phyloP scores from a whole-genome alignment of 176 grass and related monocot species.

The Eleusine indica region DNA sequence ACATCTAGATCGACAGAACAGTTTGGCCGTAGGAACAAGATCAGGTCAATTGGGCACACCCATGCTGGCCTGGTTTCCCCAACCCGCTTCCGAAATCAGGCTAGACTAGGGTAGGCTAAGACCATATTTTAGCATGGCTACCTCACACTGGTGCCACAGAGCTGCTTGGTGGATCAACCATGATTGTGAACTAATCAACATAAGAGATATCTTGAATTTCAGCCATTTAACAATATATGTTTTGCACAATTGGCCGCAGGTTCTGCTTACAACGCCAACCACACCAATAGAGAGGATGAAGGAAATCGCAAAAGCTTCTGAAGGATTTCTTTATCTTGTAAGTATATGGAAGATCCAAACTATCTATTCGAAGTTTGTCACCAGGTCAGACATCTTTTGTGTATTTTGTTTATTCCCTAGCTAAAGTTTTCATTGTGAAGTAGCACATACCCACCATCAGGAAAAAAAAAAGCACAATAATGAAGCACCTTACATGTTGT shows the following conservation, averaged over 20 bases:
- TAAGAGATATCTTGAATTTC: slow-evolving; percentile 7
- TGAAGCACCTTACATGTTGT: neutral
- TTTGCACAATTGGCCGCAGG: slow-evolving; percentile 43
- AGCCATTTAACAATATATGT: neutral
- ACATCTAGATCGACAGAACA: neutral
- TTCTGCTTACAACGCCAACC: slow-evolving; percentile 91
- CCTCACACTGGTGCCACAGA: neutral
- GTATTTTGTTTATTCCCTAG: neutral
- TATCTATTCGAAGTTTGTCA: slow-evolving; percentile 13
- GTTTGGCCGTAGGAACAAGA: neutral
- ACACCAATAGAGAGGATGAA: slow-evolving; percentile 88
- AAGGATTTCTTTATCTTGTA: slow-evolving; percentile 97
- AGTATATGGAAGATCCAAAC: slow-evolving; percentile 33
- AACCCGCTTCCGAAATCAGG: neutral
- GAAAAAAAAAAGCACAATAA: neutral
- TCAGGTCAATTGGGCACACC: neutral
- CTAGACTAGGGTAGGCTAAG: neutral
- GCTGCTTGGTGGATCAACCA: neutral
- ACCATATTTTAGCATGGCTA: neutral
- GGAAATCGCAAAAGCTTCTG: slow-evolving; percentile 74
- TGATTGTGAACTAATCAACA: neutral
- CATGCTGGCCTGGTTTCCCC: neutral
- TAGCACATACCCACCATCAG: neutral
- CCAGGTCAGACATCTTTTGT: neutral
- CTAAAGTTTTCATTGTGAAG: neutral